Percentiles rank a stretch among this genome's conserved stretches.
These are phyloP conservation scores for Polychaeton citri DNA, from an alignment of 2,329 filamentous ascomycete species.

Conservation along the genomic window DNA sequence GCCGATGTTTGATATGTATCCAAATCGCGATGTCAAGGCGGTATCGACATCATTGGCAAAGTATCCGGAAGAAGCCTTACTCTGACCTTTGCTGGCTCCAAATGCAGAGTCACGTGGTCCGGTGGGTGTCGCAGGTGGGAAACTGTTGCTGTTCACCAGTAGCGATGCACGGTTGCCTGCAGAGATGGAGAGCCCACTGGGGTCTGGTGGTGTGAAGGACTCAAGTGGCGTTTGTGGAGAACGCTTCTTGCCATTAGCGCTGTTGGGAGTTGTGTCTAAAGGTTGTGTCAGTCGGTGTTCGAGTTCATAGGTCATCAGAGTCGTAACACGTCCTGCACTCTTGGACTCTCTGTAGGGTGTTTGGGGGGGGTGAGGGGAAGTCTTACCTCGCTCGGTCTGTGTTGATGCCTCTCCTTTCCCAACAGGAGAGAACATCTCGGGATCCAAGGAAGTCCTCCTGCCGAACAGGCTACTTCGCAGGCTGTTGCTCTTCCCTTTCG, in stretches of 20 bases:
- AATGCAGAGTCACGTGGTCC: slow-evolving; percentile 45
- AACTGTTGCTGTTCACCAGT: slow-evolving; percentile 27
- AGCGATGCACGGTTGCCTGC: slow-evolving; percentile 35
- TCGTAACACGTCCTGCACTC: too few species aligned
- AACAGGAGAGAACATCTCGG: slow-evolving; percentile 32
- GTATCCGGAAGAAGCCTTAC: slow-evolving; percentile 45
- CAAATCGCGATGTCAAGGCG: slow-evolving; percentile 61
- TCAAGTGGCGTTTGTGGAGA: slow-evolving; percentile 60
- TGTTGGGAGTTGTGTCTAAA: neutral
- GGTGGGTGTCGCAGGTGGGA: slow-evolving; percentile 74
- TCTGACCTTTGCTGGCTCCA: slow-evolving; percentile 39
- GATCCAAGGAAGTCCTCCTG: slow-evolving; percentile 31
- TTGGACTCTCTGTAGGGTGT: too few species aligned
- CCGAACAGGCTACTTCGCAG: slow-evolving; percentile 37
- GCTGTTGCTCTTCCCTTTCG: slow-evolving; percentile 39
- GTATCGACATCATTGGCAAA: slow-evolving; percentile 64
- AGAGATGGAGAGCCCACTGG: slow-evolving; percentile 72
- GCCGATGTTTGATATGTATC: slow-evolving; percentile 66
- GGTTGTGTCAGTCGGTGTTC: too few species aligned
- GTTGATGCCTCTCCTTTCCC: slow-evolving; percentile 7
- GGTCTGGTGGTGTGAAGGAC: slow-evolving; percentile 59
- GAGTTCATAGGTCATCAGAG: too few species aligned
- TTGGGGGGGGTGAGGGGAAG: slow-evolving; percentile 3
- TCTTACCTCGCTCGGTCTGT: neutral
- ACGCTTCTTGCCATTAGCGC: slow-evolving; percentile 8